Evolutionary conservation across 2,329 filamentous ascomycete species (phyloP), one percentile per base, ranked within the genome.

Genomic region (Cordyceps tenuipes): DNA sequence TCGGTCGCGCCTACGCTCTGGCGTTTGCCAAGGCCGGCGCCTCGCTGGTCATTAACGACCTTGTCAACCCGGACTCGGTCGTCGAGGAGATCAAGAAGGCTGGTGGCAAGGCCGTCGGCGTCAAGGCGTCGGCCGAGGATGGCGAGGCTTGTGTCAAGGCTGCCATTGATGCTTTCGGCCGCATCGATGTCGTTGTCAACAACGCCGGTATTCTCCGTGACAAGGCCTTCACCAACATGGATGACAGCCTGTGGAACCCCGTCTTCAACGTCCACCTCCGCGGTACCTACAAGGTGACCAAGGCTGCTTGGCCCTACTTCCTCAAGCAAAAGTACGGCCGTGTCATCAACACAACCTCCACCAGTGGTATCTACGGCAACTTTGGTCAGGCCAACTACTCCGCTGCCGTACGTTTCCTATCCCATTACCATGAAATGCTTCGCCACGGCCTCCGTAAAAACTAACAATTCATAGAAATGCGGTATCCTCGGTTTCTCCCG

Each of bases 331-430:
- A 97, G 82, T 99, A 97, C 70, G 94, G 94, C 66, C 91, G 94
- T 69, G 86, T 99, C 63, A 82, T 99, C 70, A 99, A 99, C 82
- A 99, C 94, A 52, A 94, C 94, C 46, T 96, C 91, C 41, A 97
- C 94, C 53, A 95, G 89, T 68, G 94, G 94, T 76, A 96, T 99
- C 75, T 99, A 99, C 73, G 94, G 94, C 68, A 99, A 97, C 83
- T 99, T 99, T 73, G 94, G 94, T 64, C 94, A 99, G 77, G 90
- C 93, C 69, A 99, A 99, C 82, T 99, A 99, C 75, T 84, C 94
- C 63, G 90, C 93, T 62, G 90, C 90, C 61, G 86, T 89, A 82
- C 78, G 86, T 81, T 36, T 10, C 44, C 44, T 2, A 29, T 5
- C 12, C 1, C 21, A 13, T 8, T 10, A 9, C 31, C 12, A 23